Evolutionary conservation across 257 asterid genomes (phyloP).

Genomic region (Solanum pimpinellifolium): DNA sequence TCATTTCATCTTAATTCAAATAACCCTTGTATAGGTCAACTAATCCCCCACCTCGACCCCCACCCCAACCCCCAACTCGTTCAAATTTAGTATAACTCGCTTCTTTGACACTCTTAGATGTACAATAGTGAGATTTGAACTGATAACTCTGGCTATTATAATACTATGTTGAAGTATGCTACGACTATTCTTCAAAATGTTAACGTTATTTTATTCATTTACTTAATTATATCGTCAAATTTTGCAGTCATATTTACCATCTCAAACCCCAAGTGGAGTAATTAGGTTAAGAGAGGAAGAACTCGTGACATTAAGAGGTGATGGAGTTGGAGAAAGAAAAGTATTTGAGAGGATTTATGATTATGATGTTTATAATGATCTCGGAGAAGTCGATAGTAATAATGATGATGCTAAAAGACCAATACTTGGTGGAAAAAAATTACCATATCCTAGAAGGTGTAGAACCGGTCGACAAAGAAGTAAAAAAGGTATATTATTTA

Average conservation of each 20-base stretch:
- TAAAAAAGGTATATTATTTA: constrained; percentile 19
- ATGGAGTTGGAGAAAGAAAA: constrained; percentile 50
- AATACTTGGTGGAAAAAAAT: constrained; percentile 48
- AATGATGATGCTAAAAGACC: constrained; percentile 27
- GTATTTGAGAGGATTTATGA: constrained; percentile 48
- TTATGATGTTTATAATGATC: constrained; percentile 72
- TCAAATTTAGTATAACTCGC: background rate
- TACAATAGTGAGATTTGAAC: background rate
- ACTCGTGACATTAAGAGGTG: constrained; percentile 35
- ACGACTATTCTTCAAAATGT: too few species aligned
- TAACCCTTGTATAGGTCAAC: background rate
- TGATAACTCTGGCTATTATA: background rate
- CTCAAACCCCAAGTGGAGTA: constrained; percentile 57
- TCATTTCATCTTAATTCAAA: background rate
- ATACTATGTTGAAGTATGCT: too few species aligned
- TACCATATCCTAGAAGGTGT: constrained; percentile 73
- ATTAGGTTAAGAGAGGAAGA: constrained; percentile 28
- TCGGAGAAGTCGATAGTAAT: constrained; percentile 45
- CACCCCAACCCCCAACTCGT: background rate
- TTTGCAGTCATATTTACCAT: constrained; percentile 57
- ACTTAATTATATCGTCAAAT: background rate
- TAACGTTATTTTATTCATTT: background rate
- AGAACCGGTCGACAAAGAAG: constrained; percentile 51
- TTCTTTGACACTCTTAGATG: background rate
- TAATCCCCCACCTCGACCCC: background rate